Conservation (phyloP, 192 early-diverging fungal genomes). For the Rhizoclosmatium sp. region DNA sequence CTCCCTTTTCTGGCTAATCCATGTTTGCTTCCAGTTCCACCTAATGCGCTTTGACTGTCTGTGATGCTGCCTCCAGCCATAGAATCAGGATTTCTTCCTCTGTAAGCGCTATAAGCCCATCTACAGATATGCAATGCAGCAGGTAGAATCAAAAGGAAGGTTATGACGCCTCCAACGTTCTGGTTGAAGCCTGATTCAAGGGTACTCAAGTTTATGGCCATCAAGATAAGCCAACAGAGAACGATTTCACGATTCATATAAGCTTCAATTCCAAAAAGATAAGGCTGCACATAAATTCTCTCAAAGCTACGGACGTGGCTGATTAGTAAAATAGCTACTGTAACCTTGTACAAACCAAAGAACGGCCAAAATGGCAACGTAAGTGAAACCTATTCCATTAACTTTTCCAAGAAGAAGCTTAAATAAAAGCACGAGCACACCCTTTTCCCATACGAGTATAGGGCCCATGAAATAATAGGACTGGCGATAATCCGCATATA, state of each 20-base stretch:
- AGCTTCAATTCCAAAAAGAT: slow-evolving; percentile 27
- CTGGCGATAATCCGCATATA: slow-evolving; percentile 16
- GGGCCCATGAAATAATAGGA: slow-evolving; percentile 30
- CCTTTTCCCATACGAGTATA: slow-evolving; percentile 29
- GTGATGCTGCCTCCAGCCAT: neutral
- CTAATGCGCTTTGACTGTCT: neutral
- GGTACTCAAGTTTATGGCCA: slow-evolving; percentile 28
- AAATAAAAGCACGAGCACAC: slow-evolving; percentile 24
- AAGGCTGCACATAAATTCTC: slow-evolving; percentile 34
- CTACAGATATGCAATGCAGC: slow-evolving; percentile 10
- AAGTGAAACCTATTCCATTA: slow-evolving; percentile 9
- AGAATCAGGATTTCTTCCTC: neutral
- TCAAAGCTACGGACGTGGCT: neutral
- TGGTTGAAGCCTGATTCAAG: neutral
- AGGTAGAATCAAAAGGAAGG: slow-evolving; percentile 18
- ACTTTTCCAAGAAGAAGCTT: slow-evolving; percentile 16
- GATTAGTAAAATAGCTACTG: neutral
- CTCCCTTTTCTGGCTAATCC: slow-evolving; percentile 1
- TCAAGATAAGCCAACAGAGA: slow-evolving; percentile 25
- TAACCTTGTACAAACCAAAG: neutral
- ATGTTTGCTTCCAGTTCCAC: neutral
- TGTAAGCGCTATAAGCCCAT: neutral
- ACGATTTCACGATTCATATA: slow-evolving; percentile 36
- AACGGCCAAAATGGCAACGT: slow-evolving; percentile 17
- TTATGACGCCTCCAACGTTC: slow-evolving; percentile 1